A percentile compares a stretch with the other conserved stretches of the same genome.
Conservation (phyloP, 495 filamentous ascomycete species). For the Tuber calosporum region DNA sequence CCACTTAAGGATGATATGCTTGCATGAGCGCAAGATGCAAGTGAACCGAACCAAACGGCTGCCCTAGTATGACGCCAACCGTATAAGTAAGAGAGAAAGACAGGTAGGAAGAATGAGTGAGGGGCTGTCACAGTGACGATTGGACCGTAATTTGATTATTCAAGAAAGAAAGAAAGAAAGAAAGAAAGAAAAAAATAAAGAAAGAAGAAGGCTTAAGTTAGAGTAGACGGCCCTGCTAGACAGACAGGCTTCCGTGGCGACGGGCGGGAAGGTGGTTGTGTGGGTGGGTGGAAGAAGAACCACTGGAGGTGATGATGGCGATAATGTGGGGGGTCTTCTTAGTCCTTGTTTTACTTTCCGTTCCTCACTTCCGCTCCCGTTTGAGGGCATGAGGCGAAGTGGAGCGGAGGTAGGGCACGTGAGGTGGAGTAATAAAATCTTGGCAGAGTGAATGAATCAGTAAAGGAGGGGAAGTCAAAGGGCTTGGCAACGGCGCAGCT, state of each 20-base stretch:
- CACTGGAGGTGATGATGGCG: background rate
- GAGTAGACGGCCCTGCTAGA: background rate
- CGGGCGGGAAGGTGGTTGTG: too few relatives aligned
- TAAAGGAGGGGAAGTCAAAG: background rate
- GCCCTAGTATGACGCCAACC: background rate
- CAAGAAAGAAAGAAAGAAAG: background rate
- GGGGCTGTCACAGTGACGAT: background rate
- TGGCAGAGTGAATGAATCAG: background rate
- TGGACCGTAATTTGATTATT: background rate
- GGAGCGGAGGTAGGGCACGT: background rate
- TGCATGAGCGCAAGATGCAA: background rate
- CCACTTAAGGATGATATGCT: background rate
- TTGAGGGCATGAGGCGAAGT: background rate
- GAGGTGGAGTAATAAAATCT: background rate
- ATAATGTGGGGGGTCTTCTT: background rate
- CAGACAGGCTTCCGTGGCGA: too few relatives aligned
- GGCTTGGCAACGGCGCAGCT: constrained; percentile 3
- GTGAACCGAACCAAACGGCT: background rate
- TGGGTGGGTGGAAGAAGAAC: background rate
- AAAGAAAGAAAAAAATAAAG: too few relatives aligned
- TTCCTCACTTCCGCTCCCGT: background rate
- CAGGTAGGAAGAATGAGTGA: background rate
- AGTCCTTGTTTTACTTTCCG: background rate
- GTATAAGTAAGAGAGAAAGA: background rate
- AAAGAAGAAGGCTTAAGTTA: too few relatives aligned